Percentiles rank a stretch among this genome's conserved stretches.
These are phyloP conservation scores for Xerocomellus intermedius DNA, from an alignment of 768 basidiomycete genomes.

Conservation along the genomic window DNA sequence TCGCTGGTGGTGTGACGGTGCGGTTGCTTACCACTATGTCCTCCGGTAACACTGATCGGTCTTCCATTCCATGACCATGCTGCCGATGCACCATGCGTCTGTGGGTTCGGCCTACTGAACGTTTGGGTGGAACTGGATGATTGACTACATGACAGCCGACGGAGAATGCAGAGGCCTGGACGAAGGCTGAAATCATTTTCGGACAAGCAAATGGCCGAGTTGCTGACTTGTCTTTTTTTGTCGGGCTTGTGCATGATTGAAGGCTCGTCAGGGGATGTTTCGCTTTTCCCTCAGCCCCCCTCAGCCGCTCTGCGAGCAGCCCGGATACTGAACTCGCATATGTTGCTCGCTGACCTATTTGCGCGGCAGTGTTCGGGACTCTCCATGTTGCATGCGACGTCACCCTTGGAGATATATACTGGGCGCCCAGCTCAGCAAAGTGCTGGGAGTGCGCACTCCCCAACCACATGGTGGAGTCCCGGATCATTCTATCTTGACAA, in stretches of 20 bases:
- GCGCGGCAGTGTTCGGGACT: neutral
- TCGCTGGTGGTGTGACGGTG: neutral
- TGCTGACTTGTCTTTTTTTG: neutral
- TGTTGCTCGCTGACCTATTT: neutral
- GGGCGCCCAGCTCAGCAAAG: neutral
- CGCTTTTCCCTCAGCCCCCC: neutral
- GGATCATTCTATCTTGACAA: neutral
- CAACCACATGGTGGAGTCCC: neutral
- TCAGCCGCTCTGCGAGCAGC: neutral
- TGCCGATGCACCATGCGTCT: neutral
- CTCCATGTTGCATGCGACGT: neutral
- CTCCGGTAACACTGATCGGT: neutral
- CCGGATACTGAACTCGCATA: neutral
- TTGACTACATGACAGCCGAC: neutral
- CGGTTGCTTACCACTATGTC: neutral
- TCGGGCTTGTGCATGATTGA: neutral
- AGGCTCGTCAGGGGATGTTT: neutral
- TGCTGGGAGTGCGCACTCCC: neutral
- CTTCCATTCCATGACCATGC: conserved; percentile 2
- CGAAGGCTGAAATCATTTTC: neutral
- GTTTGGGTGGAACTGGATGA: neutral
- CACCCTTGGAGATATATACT: neutral
- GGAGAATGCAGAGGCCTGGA: conserved; percentile 4
- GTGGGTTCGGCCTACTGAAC: neutral
- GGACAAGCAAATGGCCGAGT: neutral